Evolutionary conservation across 2,329 filamentous ascomycete species (phyloP).

Genomic region (Phialocephala subalpina): DNA sequence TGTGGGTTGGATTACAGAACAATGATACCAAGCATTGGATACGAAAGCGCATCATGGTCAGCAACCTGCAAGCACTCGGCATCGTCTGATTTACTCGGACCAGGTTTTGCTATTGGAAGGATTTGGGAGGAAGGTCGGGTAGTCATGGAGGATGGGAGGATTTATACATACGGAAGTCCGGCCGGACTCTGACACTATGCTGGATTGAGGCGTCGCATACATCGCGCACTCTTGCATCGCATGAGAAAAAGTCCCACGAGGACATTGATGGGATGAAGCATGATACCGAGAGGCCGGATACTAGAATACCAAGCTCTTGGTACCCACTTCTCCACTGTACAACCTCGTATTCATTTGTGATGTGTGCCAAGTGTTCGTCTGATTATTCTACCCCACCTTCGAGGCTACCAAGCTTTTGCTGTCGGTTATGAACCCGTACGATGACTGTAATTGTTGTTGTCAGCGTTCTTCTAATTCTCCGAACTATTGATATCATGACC

Average conservation of each 20-base stretch:
- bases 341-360: slow-evolving; percentile 16
- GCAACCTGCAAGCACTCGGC: background rate
- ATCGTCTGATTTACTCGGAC: background rate
- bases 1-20: background rate
- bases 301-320: slow-evolving; percentile 1
- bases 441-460: slow-evolving; percentile 10
- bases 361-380: background rate
- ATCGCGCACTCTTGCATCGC: too few species aligned
- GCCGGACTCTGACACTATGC: background rate
- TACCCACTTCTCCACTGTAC: background rate
- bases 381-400: slow-evolving; percentile 20
- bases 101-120: background rate
- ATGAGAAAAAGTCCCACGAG: slow-evolving; percentile 7
- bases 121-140: background rate
- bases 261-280: background rate
- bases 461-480: slow-evolving; percentile 12
- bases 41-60: background rate
- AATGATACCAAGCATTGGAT: background rate
- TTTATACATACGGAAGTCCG: slow-evolving; percentile 5
- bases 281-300: background rate
- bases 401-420: slow-evolving; percentile 29
- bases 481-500: too few species aligned
- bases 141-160: background rate
- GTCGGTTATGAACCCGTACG: slow-evolving; percentile 37
- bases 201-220: background rate